Percentiles rank a stretch among this genome's conserved stretches.
These are phyloP conservation scores for Whalleya microplaca DNA, from an alignment of 2,329 filamentous ascomycete genomes.

Conservation along the genomic window DNA sequence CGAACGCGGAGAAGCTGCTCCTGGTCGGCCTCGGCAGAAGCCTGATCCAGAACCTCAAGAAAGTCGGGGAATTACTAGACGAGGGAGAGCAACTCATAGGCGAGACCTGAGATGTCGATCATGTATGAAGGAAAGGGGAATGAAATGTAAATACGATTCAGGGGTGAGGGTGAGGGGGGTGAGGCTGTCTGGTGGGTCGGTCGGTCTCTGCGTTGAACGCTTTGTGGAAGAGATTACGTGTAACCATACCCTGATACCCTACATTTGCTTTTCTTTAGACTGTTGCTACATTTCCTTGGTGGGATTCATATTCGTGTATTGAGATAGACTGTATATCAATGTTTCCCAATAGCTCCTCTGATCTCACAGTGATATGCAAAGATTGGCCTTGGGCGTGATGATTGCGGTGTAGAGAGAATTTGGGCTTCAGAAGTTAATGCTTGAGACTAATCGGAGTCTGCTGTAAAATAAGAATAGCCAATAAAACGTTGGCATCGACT, in stretches of 20 bases:
- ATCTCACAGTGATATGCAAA: no score
- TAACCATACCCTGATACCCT: slow-evolving; percentile 21
- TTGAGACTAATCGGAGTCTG: no score
- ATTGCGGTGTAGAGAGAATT: no score
- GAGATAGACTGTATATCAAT: no score
- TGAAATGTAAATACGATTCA: neutral
- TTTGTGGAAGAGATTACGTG: slow-evolving; percentile 7
- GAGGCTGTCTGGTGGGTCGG: neutral
- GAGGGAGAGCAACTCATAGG: slow-evolving; percentile 91
- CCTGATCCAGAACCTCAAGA: slow-evolving; percentile 82
- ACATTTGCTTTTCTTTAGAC: slow-evolving; percentile 7
- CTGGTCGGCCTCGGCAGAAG: slow-evolving; percentile 85
- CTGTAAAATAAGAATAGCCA: no score
- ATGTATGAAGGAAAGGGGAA: neutral
- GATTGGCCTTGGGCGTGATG: no score
- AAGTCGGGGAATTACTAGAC: slow-evolving; percentile 85
- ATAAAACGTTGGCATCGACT: no score
- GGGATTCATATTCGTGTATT: neutral
- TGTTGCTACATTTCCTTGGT: slow-evolving; percentile 7
- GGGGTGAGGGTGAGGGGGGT: neutral
- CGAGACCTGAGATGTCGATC: slow-evolving; percentile 48
- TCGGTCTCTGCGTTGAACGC: neutral
- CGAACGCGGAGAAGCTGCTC: slow-evolving; percentile 94
- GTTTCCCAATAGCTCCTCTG: no score
- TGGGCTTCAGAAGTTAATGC: no score